Evolutionary conservation across 441 rosid species (phyloP), one percentile per base, ranked within the genome.

Genomic region (Euphorbia celastroides): DNA sequence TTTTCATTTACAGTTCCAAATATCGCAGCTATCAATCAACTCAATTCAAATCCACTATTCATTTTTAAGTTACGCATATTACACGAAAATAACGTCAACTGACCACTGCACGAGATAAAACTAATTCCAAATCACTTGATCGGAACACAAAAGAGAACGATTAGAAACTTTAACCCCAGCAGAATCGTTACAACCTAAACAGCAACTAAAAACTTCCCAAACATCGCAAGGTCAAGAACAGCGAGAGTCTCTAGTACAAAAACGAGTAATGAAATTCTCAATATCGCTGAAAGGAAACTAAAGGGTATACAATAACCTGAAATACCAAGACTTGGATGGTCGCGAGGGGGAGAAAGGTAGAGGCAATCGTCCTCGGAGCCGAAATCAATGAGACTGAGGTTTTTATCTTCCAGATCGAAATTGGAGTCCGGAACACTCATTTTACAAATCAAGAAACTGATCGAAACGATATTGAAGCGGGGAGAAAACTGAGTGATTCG

Each of bases 341-440:
- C 73, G 42, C n/a, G 71, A 14, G 76, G 65, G 31, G 91, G 81
- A 17, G 90, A 78, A 75, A 70, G 31, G 81, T 88, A 83, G 72
- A 92, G 94, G 77, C 80, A 82, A 74, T 95, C 99, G 61, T 92
- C 96, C 72, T 90, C 99, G 34, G 78, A 82, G 54, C 88, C 77
- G 68, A 90, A 82, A 54, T 95, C 97, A 57, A 92, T 85, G 64
- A 95, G 84, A 69, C 88, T 82, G 36, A 85, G 81, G 65, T 80
- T 77, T 68, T 66, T 74, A 64, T 77, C 72, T 34, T 75, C 76
- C 17, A 81, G 71, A 66, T 66, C 76, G 65, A 62, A 51, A 71
- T 59, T 74, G 52, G 76, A 74, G 64, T 74, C 80, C 26, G 82
- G 23, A 46, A 82, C 93, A 56, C 74, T 89, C 98, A 90, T 88